Evolutionary conservation across 2,329 filamentous ascomycete species (phyloP).

Genomic region (Fusarium udum): DNA sequence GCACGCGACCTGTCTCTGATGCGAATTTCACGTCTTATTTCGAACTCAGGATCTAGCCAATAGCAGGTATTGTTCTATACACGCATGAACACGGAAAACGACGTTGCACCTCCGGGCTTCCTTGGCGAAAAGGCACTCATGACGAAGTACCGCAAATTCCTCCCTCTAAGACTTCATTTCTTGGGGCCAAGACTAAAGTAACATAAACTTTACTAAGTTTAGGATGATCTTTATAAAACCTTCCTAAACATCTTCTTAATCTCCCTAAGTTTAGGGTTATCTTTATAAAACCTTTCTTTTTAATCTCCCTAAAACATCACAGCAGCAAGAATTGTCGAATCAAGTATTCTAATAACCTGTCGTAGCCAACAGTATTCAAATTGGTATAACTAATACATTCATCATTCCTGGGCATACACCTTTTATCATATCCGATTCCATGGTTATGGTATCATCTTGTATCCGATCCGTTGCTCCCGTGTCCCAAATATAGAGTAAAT

Average conservation of each 20-base stretch:
- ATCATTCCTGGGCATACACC: slow-evolving; percentile 3
- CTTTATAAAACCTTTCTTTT: neutral
- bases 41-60: neutral
- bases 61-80: neutral
- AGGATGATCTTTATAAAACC: neutral
- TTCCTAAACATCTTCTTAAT: neutral
- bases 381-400: slow-evolving; percentile 35
- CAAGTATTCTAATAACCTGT: neutral
- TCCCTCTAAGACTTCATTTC: neutral
- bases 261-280: neutral
- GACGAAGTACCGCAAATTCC: neutral
- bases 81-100: neutral
- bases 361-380: slow-evolving; percentile 30
- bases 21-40: neutral
- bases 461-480: slow-evolving; percentile 26
- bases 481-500: slow-evolving; percentile 2
- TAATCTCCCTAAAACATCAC: neutral
- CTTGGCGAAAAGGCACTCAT: neutral
- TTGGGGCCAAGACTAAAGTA: neutral
- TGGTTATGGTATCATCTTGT: slow-evolving; percentile 29
- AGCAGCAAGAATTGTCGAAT: neutral
- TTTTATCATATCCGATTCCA: slow-evolving; percentile 18
- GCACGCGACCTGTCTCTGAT: slow-evolving; percentile 23
- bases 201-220: neutral
- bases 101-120: neutral